phyloP scores from a whole-genome alignment of 129 eudicot genomes.

The Helianthus tuberosus region DNA sequence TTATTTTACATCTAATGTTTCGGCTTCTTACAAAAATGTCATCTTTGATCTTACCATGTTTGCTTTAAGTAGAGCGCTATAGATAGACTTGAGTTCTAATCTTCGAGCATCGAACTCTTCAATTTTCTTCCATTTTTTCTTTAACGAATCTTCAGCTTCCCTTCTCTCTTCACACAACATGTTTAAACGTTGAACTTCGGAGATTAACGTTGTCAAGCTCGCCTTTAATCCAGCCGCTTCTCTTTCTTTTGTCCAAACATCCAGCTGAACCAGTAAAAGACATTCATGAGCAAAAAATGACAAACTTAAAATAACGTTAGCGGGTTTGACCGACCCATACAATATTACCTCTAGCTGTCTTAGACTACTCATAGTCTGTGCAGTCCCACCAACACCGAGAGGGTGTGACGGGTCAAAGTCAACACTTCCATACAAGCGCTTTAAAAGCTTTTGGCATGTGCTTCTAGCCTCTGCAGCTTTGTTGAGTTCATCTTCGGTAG shows the following conservation, averaged over 20 bases:
- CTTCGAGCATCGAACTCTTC: constrained; percentile 99
- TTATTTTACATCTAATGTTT: not conserved
- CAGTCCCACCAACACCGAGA: constrained; percentile 57
- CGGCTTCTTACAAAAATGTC: not conserved
- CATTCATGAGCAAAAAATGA: not conserved
- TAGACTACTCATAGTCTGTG: constrained; percentile 94
- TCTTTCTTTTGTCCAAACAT: constrained; percentile 98
- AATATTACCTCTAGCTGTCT: constrained; percentile 87
- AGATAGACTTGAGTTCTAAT: constrained; percentile 86
- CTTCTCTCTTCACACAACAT: constrained; percentile 92
- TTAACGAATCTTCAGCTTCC: constrained; percentile 97
- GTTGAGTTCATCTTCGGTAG: constrained; percentile 97
- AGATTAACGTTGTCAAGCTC: constrained; percentile 77
- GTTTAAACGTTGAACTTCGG: constrained; percentile 89
- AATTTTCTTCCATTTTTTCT: constrained; percentile 98
- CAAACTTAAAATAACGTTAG: not conserved
- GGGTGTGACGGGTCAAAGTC: constrained; percentile 64
- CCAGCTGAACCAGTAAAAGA: constrained; percentile 52
- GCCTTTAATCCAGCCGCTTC: constrained; percentile 95
- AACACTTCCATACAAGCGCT: constrained; percentile 81
- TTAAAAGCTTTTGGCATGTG: constrained; percentile 68
- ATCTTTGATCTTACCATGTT: constrained; percentile 70
- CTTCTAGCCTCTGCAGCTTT: constrained; percentile 96
- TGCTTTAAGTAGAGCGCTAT: constrained; percentile 76
- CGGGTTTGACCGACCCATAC: not conserved